Conservation (phyloP, 345 rosid species). For the Syzygium jambos region DNA sequence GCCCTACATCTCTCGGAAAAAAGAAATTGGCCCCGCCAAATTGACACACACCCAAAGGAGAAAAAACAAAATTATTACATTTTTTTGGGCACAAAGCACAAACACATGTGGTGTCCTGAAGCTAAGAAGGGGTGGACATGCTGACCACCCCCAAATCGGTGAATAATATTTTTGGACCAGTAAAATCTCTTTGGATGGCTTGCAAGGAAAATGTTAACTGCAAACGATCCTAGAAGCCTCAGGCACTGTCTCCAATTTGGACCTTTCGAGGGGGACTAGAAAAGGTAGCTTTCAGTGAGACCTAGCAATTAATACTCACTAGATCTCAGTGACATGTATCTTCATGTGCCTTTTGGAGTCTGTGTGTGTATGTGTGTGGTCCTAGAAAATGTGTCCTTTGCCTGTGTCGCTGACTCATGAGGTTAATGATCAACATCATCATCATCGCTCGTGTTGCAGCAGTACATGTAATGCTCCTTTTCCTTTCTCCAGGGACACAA, state of each 20-base stretch:
- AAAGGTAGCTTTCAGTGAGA: not conserved
- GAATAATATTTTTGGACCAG: not conserved
- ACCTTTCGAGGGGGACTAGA: not conserved
- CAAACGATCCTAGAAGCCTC: not conserved
- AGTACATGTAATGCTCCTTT: not conserved
- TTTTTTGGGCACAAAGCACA: not conserved
- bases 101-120: not conserved
- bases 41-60: not conserved
- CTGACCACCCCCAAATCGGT: not conserved
- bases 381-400: not conserved
- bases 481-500: not conserved
- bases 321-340: not conserved
- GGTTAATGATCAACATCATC: not conserved
- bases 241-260: not conserved
- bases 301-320: not conserved
- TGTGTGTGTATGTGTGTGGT: not conserved
- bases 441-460: not conserved
- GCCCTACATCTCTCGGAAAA: not conserved
- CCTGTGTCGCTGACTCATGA: not conserved
- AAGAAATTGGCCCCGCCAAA: not conserved
- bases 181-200: not conserved
- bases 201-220: not conserved
- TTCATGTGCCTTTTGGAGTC: not conserved
- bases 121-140: conserved; percentile 1
- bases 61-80: not conserved